Base-by-base conservation (phyloP, 2,329 filamentous ascomycete species). In the Ploettnerulaceae sp. region DNA sequence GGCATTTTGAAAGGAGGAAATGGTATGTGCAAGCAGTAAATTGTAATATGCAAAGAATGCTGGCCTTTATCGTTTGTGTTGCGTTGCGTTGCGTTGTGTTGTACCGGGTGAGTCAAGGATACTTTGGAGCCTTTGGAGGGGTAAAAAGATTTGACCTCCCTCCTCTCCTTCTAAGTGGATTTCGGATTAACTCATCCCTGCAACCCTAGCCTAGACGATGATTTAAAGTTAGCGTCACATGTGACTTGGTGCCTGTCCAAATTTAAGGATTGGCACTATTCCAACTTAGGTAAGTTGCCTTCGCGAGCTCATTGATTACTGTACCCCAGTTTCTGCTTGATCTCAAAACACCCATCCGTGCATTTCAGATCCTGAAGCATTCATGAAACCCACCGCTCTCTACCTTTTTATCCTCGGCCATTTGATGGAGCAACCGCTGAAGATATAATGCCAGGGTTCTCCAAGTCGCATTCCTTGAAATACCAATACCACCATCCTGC, bases 1-100 rank as follows among this genome's bases (percentile, higher is more conserved):
- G 61, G 57, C 60, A 65, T 64, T 42, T 53, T 58, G 47, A 43
- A 36, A 25, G 11, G 18, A 43, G 36, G 17, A 35, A 9, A 24
- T 18, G 15, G 24, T 11, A n/a, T 14, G 18, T 9, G 15, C 12
- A 31, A 15, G 6, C 7, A 25, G 20, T 11, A 11, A 21, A 15
- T 21, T 5, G 6, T 14, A 22, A 11, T 43, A 18, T 26, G 31
- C 15, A 41, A 12, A 18, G n/a, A n/a, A 31, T 32, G 38, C 20
- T 32, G 17, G 31, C 8, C n/a, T 29, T 15, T 15, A 9, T 6
- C 18, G 20, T n/a, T n/a, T n/a, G n/a, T n/a, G n/a, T n/a, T n/a
- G n/a, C n/a, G n/a, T n/a, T n/a, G n/a, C n/a, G n/a, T n/a, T 22
- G 11, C n/a, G 26, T 22, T 15, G 26, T 8, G 28, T 15, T 41